Evolutionary conservation across 768 basidiomycete genomes (phyloP).

Genomic region (Suillus cothurnatus): DNA sequence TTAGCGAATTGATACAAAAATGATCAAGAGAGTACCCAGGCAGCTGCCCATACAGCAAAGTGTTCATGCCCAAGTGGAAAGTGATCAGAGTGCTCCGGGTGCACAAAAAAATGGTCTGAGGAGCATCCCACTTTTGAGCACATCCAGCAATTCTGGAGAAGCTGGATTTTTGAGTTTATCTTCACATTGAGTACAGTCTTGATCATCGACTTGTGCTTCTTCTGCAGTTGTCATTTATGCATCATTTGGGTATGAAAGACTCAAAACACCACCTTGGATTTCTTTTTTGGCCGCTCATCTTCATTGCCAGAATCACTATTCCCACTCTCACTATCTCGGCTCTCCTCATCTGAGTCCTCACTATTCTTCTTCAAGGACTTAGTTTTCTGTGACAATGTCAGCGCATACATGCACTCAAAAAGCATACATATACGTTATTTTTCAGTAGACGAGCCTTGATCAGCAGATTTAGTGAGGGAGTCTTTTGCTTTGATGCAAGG

Average conservation of each 20-base stretch:
- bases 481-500: constrained; percentile 2
- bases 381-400: neutral
- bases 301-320: neutral
- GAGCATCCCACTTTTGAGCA: constrained; percentile 1
- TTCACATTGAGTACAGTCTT: neutral
- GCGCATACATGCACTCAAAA: neutral
- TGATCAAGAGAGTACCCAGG: neutral
- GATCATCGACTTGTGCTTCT: neutral
- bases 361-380: neutral
- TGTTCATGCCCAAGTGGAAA: constrained; percentile 6
- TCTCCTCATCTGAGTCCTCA: neutral
- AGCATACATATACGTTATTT: neutral
- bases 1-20: too few relatives aligned
- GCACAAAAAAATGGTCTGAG: neutral
- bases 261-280: neutral
- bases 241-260: neutral
- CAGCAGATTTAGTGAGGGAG: neutral
- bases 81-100: neutral
- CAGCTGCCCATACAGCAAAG: neutral
- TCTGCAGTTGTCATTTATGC: neutral
- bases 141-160: neutral
- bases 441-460: neutral
- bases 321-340: neutral
- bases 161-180: constrained; percentile 1
- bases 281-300: neutral